Percentiles rank a stretch among this genome's conserved stretches.
These are phyloP conservation scores for Aegilops umbellulata DNA, from an alignment of 176 grass and related monocot species.

Conservation along the genomic window DNA sequence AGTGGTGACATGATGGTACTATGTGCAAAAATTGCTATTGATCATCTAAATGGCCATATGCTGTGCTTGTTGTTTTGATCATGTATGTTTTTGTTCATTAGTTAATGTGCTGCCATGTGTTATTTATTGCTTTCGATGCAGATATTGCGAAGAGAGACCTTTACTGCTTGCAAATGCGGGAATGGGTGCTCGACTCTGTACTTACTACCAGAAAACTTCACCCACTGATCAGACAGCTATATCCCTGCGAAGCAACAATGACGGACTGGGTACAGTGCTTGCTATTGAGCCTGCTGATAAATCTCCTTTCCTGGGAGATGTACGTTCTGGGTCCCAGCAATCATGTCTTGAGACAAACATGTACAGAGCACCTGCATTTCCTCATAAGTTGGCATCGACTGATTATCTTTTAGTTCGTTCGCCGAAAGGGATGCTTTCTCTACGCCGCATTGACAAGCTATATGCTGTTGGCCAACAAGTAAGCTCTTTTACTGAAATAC, in stretches of 20 bases:
- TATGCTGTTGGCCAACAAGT: constrained; percentile 94
- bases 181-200: constrained; percentile 94
- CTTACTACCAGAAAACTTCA: constrained; percentile 91
- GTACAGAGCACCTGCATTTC: constrained; percentile 90
- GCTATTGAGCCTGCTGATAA: constrained; percentile 87
- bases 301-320: constrained; percentile 92
- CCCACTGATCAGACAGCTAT: constrained; percentile 60
- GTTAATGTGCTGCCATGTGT: constrained; percentile 10
- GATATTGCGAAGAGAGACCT: constrained; percentile 97
- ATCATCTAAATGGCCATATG: not conserved
- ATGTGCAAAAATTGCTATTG: not conserved
- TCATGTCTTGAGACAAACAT: constrained; percentile 94
- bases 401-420: constrained; percentile 97
- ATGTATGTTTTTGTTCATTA: constrained; percentile 28
- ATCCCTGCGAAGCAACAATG: constrained; percentile 57
- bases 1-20: constrained; percentile 17
- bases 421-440: constrained; percentile 79
- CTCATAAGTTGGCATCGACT: constrained; percentile 69
- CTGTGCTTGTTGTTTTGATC: constrained; percentile 1
- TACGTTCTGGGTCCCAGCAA: constrained; percentile 67
- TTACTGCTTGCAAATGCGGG: constrained; percentile 85
- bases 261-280: constrained; percentile 72
- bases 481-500: constrained; percentile 30
- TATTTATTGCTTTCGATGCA: constrained; percentile 32
- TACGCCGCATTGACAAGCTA: constrained; percentile 79